Evolutionary conservation across 2,329 filamentous ascomycete species (phyloP).

Genomic region (Sphaerostilbella broomeana): DNA sequence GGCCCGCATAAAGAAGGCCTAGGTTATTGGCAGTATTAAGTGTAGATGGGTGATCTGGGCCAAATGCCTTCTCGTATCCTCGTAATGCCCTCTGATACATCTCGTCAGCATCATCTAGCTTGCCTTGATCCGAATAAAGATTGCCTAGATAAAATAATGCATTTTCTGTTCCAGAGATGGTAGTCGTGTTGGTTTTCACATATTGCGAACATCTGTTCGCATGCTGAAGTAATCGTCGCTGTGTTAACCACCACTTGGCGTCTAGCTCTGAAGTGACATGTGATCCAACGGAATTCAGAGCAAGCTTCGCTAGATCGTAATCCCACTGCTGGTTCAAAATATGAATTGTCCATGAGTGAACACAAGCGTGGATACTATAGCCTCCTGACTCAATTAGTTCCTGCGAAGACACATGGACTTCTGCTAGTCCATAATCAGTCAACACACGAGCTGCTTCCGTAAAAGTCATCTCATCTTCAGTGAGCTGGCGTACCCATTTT

Average conservation of each 20-base stretch:
- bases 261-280: not conserved
- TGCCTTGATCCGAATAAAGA: conserved; percentile 10
- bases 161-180: not conserved
- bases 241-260: not conserved
- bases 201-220: not conserved
- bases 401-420: not conserved
- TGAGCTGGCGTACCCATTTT: not conserved
- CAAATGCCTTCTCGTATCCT: not conserved
- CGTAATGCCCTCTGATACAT: not conserved
- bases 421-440: not conserved
- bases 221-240: not conserved
- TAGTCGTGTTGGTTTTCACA: not conserved
- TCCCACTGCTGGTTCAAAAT: not conserved
- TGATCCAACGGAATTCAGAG: not conserved
- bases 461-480: not conserved
- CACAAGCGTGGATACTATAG: not conserved
- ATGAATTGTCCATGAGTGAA: not conserved
- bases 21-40: not conserved
- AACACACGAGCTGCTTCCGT: not conserved
- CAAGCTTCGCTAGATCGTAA: not conserved
- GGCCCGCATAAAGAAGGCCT: not conserved
- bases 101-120: conserved; percentile 3
- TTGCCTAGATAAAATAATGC: not conserved
- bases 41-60: not conserved
- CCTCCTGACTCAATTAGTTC: not conserved